These are phyloP conservation scores for Populus ilicifolia DNA, from an alignment of 345 rosid genomes.

Conservation along the genomic window DNA sequence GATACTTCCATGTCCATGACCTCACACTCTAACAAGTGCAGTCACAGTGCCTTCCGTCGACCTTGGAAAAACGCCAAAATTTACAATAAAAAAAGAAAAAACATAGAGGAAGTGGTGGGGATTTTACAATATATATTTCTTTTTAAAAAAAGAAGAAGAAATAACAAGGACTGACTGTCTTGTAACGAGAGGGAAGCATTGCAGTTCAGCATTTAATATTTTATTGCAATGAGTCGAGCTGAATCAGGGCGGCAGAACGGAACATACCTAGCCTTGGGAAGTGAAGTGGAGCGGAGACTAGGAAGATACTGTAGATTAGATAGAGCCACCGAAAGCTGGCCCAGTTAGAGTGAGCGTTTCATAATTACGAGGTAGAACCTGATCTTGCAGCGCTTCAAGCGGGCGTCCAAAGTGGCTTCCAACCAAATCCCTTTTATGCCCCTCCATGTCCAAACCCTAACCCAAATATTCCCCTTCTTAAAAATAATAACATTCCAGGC, in stretches of 20 bases:
- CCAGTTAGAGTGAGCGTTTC: not conserved
- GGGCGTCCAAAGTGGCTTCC: slow-evolving; percentile 18
- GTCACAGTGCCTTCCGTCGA: not conserved
- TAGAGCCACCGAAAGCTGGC: slow-evolving; percentile 4
- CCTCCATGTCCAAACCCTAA: not conserved
- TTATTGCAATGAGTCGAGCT: not conserved
- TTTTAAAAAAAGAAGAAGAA: too few species aligned
- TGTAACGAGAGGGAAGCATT: not conserved
- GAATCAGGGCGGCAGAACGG: not conserved
- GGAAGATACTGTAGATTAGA: not conserved
- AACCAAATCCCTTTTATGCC: not conserved
- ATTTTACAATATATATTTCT: too few species aligned
- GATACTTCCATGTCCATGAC: not conserved
- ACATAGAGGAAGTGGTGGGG: too few species aligned
- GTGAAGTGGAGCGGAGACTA: not conserved
- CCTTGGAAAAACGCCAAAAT: not conserved
- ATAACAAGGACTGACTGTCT: too few species aligned
- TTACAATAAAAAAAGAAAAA: too few species aligned
- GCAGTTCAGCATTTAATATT: not conserved
- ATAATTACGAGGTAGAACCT: too few species aligned
- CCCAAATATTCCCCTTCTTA: too few species aligned
- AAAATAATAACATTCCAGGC: too few species aligned
- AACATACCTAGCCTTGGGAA: not conserved
- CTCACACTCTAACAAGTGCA: not conserved
- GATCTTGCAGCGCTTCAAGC: slow-evolving; percentile 17